Conservation (phyloP, 2,329 filamentous ascomycete species). For the Ceratocystis colombiana region DNA sequence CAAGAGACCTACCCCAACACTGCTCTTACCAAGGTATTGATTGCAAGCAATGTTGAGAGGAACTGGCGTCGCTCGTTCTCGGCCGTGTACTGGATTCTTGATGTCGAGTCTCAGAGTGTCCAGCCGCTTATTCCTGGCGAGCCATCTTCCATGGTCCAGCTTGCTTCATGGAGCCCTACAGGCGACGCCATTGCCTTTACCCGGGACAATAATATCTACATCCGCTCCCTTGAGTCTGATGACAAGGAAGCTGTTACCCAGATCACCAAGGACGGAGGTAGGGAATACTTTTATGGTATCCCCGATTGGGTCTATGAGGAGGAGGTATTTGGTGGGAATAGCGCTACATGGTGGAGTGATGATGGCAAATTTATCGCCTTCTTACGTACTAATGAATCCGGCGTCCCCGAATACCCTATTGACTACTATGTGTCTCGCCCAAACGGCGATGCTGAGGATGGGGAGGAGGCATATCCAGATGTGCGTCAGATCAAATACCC, state of each 20-base stretch:
- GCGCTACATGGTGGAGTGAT: constrained; percentile 88
- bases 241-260: constrained; percentile 43
- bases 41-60: constrained; percentile 60
- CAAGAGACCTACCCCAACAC: constrained; percentile 62
- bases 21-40: constrained; percentile 73
- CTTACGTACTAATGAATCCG: constrained; percentile 83
- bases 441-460: constrained; percentile 59
- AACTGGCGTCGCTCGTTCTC: constrained; percentile 89
- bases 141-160: constrained; percentile 57
- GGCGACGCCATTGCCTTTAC: constrained; percentile 87
- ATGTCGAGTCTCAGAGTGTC: constrained; percentile 68
- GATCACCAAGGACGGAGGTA: constrained; percentile 78
- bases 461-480: constrained; percentile 83
- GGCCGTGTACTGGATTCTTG: constrained; percentile 81
- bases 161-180: constrained; percentile 80
- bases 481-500: constrained; percentile 91
- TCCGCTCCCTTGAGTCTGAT: constrained; percentile 49
- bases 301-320: constrained; percentile 95
- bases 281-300: constrained; percentile 85
- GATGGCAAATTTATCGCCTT: constrained; percentile 87
- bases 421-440: constrained; percentile 88
- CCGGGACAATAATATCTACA: constrained; percentile 76
- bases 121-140: constrained; percentile 66
- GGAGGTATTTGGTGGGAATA: constrained; percentile 57
- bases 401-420: constrained; percentile 81